A percentile compares a stretch with the other conserved stretches of the same genome.
phyloP scores from a whole-genome alignment of 768 basidiomycete species.

The Tubosaeta sp. region DNA sequence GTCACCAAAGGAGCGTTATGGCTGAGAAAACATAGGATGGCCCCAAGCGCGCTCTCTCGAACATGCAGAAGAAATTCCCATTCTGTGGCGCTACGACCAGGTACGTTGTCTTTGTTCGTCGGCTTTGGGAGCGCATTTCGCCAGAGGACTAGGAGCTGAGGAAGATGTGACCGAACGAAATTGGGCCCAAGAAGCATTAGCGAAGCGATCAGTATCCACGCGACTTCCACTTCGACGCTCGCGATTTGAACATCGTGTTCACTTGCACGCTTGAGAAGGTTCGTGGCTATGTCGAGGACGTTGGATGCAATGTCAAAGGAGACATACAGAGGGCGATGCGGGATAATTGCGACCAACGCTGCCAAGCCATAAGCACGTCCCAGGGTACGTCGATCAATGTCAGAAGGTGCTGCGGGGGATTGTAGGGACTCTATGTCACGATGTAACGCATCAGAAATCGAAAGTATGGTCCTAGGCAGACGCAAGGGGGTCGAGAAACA shows the following conservation, averaged over 20 bases:
- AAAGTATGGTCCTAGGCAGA: conserved; percentile 73
- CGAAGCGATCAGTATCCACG: conserved; percentile 89
- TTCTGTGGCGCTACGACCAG: conserved; percentile 66
- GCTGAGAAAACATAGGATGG: conserved; percentile 82
- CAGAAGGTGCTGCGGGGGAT: conserved; percentile 66
- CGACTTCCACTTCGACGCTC: conserved; percentile 83
- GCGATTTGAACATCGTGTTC: conserved; percentile 87
- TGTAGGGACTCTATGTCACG: conserved; percentile 74
- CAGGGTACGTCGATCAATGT: conserved; percentile 65
- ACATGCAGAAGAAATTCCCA: conserved; percentile 92
- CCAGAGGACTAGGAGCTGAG: conserved; percentile 94
- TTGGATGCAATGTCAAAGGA: conserved; percentile 91
- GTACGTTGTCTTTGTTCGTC: conserved; percentile 75
- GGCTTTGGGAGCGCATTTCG: conserved; percentile 95
- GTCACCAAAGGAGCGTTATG: conserved; percentile 81
- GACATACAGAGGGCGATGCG: conserved; percentile 85
- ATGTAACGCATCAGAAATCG: conserved; percentile 76
- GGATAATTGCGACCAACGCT: conserved; percentile 80
- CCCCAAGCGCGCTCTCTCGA: conserved; percentile 83
- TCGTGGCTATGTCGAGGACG: conserved; percentile 86
- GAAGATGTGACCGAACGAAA: conserved; percentile 89
- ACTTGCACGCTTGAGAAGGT: conserved; percentile 83
- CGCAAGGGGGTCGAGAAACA: conserved; percentile 86
- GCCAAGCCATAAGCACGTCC: conserved; percentile 91
- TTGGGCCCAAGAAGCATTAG: conserved; percentile 91